Base-by-base conservation (phyloP, 331 rosid species). In the Prunus yedoensis region DNA sequence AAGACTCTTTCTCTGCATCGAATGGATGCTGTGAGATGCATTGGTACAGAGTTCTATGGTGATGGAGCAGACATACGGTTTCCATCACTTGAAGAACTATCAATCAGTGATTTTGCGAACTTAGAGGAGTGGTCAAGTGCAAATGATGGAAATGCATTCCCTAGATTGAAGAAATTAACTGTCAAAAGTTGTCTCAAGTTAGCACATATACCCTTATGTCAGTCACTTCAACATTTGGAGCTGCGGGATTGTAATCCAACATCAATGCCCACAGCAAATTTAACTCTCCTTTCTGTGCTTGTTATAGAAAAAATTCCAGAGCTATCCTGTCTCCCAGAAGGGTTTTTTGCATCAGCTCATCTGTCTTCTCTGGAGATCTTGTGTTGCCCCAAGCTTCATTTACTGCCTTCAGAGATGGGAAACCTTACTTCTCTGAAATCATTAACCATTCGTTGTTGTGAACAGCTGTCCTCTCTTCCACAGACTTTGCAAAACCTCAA, bases 321-420 rank as follows among this genome's bases (percentile, higher is more conserved):
- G 25, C 41, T 46, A 13, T 53, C 25, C 13, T 49, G 25, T 49
- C 12, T 70, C 18, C 45, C 65, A 32, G 51, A 45, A 56, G 43
- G 17, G 6, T 3, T 76, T 75, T 69, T 72, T 30, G 20, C 30
- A 46, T 71, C 7, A 71, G 38, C 54, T 62, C 35, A 46, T 10
- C 70, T 65, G 8, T 52, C 38, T 7, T 54, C 67, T 30, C 28
- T 70, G 3, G 56, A 58, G 35, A 65, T 76, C 35, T 64, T 58
- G 30, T 81, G 77, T 3, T 81, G 80, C 66, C 50, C 49, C 14
- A 50, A 49, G 18, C 81, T 76, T 27, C 17, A 27, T 7, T 5
- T 5, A 3, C 6, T 67, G 20, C 53, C 81, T 63, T 25, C 3
- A 0, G 17, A 76, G 32, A 32, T 81, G 4, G 81, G 54, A n/a